Evolutionary conservation across 2,329 filamentous ascomycete genomes (phyloP).

Genomic region (Epichloe scottii): DNA sequence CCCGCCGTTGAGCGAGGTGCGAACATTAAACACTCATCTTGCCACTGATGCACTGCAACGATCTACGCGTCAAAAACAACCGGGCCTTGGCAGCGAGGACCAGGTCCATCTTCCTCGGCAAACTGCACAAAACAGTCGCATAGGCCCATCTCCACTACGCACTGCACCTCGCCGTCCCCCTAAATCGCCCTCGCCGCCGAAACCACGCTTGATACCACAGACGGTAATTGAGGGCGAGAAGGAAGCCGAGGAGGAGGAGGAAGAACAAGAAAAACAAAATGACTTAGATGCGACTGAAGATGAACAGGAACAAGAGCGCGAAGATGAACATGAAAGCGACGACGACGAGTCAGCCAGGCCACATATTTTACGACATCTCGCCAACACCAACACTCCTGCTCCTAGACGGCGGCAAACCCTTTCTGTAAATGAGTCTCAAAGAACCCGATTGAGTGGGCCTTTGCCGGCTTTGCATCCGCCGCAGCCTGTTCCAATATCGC

Average conservation of each 20-base stretch:
- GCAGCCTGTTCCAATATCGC: background rate
- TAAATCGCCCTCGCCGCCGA: background rate
- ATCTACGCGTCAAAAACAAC: background rate
- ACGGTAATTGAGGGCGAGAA: background rate
- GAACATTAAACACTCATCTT: background rate
- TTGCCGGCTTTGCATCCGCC: background rate
- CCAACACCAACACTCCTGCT: constrained; percentile 13
- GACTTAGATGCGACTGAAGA: background rate
- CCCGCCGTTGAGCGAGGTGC: background rate
- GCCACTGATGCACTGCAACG: background rate
- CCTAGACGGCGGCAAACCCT: background rate
- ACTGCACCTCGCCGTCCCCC: constrained; percentile 3
- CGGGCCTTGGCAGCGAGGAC: background rate
- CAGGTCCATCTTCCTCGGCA: constrained; percentile 1
- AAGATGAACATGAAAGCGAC: constrained; percentile 6
- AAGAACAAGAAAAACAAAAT: background rate
- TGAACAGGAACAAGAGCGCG: background rate
- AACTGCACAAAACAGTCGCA: background rate
- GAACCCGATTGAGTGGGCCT: background rate
- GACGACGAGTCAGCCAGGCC: constrained; percentile 1
- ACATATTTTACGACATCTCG: background rate
- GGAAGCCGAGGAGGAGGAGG: background rate
- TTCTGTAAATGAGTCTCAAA: background rate
- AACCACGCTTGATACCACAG: background rate
- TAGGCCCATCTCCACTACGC: constrained; percentile 3